These are phyloP conservation scores for Blepharisma undulans DNA, from an alignment of 169 alveolate genomes.

Conservation along the genomic window DNA sequence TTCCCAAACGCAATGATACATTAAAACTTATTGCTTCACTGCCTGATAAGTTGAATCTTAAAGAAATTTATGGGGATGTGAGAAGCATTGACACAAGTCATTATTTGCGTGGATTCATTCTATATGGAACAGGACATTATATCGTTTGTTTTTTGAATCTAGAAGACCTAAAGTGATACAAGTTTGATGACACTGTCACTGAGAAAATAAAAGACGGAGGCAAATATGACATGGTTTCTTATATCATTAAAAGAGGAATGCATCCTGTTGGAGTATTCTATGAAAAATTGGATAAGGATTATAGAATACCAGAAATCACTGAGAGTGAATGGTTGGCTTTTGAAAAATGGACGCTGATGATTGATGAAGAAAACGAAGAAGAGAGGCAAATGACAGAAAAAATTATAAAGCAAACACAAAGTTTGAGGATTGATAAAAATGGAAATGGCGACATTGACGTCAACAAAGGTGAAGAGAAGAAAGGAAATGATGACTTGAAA, in stretches of 20 bases:
- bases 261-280: conserved; percentile 23
- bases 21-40: neutral
- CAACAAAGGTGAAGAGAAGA: neutral
- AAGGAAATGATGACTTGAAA: neutral
- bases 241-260: neutral
- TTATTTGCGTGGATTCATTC: neutral
- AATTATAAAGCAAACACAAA: neutral
- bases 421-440: neutral
- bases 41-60: neutral
- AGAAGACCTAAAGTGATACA: neutral
- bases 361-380: neutral
- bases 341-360: neutral
- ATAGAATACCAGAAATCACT: neutral
- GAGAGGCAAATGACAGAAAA: neutral
- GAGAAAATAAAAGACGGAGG: neutral
- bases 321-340: neutral
- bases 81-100: neutral
- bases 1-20: neutral
- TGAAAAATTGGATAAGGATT: neutral
- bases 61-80: neutral
- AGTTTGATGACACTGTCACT: neutral
- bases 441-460: neutral
- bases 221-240: neutral
- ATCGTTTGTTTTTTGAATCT: neutral
- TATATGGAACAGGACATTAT: conserved; percentile 21